Conservation (phyloP, 768 basidiomycete species). For the Ramaria rubella region DNA sequence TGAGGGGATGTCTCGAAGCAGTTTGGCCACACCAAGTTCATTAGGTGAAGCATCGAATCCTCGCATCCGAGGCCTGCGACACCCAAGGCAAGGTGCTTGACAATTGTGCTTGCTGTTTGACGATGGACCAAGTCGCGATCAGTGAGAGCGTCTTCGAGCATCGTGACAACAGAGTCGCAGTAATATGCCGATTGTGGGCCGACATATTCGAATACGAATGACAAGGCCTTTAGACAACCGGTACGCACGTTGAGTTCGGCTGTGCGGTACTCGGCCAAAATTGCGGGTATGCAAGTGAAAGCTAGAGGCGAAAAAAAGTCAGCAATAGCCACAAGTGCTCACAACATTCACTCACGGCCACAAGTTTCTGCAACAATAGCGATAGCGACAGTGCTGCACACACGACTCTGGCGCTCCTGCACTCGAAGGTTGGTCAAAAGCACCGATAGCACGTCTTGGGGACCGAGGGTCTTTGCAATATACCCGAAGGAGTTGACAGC, state of each 20-base stretch:
- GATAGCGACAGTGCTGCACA: slow-evolving; percentile 97
- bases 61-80: slow-evolving; percentile 97
- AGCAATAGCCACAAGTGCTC: background rate
- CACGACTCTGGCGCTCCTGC: slow-evolving; percentile 97
- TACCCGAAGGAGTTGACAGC: slow-evolving; percentile 99
- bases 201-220: slow-evolving; percentile 99
- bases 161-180: slow-evolving; percentile 92
- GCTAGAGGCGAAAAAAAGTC: slow-evolving; percentile 34
- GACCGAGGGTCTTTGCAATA: slow-evolving; percentile 98
- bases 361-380: slow-evolving; percentile 94
- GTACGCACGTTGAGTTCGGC: slow-evolving; percentile 98
- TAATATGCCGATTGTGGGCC: slow-evolving; percentile 96
- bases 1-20: slow-evolving; percentile 98
- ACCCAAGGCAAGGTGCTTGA: slow-evolving; percentile 95
- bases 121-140: slow-evolving; percentile 98
- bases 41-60: slow-evolving; percentile 94
- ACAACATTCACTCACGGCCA: slow-evolving; percentile 42
- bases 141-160: slow-evolving; percentile 96
- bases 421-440: slow-evolving; percentile 94
- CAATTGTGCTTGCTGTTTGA: slow-evolving; percentile 96
- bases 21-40: slow-evolving; percentile 99
- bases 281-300: slow-evolving; percentile 98
- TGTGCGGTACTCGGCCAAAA: slow-evolving; percentile 96
- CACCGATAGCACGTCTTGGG: slow-evolving; percentile 95
- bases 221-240: slow-evolving; percentile 95